A percentile compares a stretch with the other conserved stretches of the same genome.
phyloP scores from a whole-genome alignment of 129 eudicot genomes.

The Pulicaria dysenterica region DNA sequence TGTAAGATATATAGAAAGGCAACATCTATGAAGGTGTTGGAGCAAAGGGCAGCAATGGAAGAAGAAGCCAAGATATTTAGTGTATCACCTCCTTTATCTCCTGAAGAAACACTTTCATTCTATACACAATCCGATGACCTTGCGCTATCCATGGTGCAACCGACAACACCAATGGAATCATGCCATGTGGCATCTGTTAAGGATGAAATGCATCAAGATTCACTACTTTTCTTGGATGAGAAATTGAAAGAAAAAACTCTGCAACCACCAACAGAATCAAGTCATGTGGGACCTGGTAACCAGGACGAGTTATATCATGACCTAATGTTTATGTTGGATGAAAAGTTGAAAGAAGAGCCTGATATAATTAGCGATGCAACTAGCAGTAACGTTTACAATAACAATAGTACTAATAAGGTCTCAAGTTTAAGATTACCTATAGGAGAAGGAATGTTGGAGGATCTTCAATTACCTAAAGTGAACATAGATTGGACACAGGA shows the following conservation, averaged over 20 bases:
- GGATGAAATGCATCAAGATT: conserved; percentile 30
- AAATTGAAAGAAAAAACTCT: conserved; percentile 18
- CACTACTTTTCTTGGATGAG: conserved; percentile 24
- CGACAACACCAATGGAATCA: conserved; percentile 21
- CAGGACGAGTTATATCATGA: conserved; percentile 13
- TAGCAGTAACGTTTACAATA: neutral
- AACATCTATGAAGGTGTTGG: conserved; percentile 79
- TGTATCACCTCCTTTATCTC: conserved; percentile 34
- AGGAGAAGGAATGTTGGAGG: conserved; percentile 36
- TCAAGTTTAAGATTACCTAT: conserved; percentile 37
- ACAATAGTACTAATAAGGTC: conserved; percentile 4
- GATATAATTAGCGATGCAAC: conserved; percentile 29
- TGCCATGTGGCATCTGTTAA: conserved; percentile 34
- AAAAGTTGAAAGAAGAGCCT: conserved; percentile 25
- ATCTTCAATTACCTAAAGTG: conserved; percentile 61
- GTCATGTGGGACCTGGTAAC: neutral
- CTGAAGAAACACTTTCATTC: conserved; percentile 38
- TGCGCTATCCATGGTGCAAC: neutral
- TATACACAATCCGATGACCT: conserved; percentile 11
- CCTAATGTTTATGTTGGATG: conserved; percentile 2
- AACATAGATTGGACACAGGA: conserved; percentile 65
- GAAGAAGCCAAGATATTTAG: conserved; percentile 37
- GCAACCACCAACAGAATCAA: conserved; percentile 2
- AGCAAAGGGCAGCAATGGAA: conserved; percentile 78
- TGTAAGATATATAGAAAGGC: conserved; percentile 88